Evolutionary conservation across 2,329 filamentous ascomycete species (phyloP).

Genomic region (Coniella vitis): DNA sequence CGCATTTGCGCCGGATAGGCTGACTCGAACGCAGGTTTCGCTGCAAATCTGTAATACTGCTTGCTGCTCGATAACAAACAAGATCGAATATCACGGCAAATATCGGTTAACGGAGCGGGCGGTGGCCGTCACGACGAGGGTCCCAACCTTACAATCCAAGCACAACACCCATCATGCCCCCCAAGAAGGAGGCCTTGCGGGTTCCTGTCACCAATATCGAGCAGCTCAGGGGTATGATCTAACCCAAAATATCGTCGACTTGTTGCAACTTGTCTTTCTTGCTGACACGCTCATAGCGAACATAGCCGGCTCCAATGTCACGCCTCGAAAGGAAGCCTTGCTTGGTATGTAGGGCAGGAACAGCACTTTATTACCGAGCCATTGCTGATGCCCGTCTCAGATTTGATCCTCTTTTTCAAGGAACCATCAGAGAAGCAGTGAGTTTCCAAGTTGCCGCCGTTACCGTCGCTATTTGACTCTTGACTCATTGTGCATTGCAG

Average conservation of each 20-base stretch:
- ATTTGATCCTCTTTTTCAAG: conserved; percentile 11
- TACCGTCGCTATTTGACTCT: neutral
- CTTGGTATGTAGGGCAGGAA: conserved; percentile 1
- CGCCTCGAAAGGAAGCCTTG: conserved; percentile 10
- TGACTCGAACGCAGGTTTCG: too few species aligned
- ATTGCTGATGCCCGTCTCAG: conserved; percentile 1
- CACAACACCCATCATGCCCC: conserved; percentile 6
- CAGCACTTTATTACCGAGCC: neutral
- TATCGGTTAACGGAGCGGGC: neutral
- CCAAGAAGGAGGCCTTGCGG: conserved; percentile 7
- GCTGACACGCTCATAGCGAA: neutral
- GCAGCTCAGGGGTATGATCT: conserved; percentile 6
- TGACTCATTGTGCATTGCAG: neutral
- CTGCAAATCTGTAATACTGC: too few species aligned
- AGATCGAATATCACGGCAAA: too few species aligned
- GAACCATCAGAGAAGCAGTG: conserved; percentile 7
- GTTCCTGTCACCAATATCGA: conserved; percentile 10
- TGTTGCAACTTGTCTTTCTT: neutral
- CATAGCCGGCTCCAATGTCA: neutral
- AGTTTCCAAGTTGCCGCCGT: neutral
- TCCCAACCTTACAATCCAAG: neutral
- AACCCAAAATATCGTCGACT: neutral
- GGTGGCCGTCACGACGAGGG: neutral
- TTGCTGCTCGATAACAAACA: too few species aligned
- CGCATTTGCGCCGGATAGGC: too few species aligned